Evolutionary conservation across 352 stramenopile species (phyloP).

Genomic region (Pythium volutum): DNA sequence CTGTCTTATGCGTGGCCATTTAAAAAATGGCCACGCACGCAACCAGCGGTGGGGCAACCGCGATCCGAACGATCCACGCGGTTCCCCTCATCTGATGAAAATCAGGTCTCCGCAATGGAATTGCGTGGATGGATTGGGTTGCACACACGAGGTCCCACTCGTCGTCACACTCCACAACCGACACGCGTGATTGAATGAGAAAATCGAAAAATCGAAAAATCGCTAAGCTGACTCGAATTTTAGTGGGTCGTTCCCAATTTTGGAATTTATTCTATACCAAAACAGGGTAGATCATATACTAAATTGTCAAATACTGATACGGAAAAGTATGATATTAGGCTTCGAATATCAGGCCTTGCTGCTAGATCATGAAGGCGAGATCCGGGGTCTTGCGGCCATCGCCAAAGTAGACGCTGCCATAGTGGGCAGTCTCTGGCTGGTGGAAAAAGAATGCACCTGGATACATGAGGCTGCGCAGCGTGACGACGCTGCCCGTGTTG

Average conservation of each 20-base stretch:
- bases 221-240: not conserved
- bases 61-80: too few species aligned
- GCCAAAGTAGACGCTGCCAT: slow-evolving; percentile 75
- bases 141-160: too few species aligned
- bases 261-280: not conserved
- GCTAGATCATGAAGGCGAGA: slow-evolving; percentile 69
- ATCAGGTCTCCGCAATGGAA: too few species aligned
- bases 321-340: not conserved
- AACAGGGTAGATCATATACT: not conserved
- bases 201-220: too few species aligned
- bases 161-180: too few species aligned
- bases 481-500: slow-evolving; percentile 58
- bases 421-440: slow-evolving; percentile 41
- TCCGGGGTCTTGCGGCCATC: slow-evolving; percentile 73
- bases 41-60: too few species aligned
- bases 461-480: slow-evolving; percentile 62
- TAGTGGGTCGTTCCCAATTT: too few species aligned
- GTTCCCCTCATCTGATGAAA: too few species aligned
- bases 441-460: slow-evolving; percentile 70
- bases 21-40: too few species aligned
- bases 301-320: not conserved
- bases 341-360: not conserved
- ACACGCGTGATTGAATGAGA: too few species aligned
- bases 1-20: too few species aligned
- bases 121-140: too few species aligned